Percentiles rank a stretch among this genome's conserved stretches.
These are phyloP conservation scores for Pseudogymnoascus pannorum DNA, from an alignment of 2,329 filamentous ascomycete genomes.

Conservation along the genomic window DNA sequence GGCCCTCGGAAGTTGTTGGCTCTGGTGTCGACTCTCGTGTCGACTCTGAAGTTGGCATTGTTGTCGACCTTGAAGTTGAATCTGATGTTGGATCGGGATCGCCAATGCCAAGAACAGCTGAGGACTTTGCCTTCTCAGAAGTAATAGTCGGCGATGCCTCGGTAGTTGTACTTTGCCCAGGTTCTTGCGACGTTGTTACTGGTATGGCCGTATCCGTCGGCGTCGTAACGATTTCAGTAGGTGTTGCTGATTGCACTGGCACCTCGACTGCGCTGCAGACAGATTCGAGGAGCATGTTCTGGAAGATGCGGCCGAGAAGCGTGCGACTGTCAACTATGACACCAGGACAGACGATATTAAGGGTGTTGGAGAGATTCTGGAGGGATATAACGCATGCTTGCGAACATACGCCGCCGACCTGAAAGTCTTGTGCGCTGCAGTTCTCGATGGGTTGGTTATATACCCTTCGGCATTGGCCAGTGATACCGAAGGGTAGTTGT, in stretches of 20 bases:
- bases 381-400: constrained; percentile 1
- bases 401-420: constrained; percentile 1
- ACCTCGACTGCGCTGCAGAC: neutral
- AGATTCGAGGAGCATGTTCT: neutral
- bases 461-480: constrained; percentile 1
- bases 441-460: constrained; percentile 2
- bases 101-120: neutral
- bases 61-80: neutral
- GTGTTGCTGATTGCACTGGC: neutral
- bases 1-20: neutral
- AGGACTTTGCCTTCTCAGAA: neutral
- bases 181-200: neutral
- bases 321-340: constrained; percentile 5
- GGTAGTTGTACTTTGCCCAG: neutral
- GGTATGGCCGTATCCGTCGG: neutral
- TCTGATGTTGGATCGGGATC: neutral
- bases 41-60: neutral
- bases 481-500: neutral
- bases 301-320: constrained; percentile 7
- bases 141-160: neutral
- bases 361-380: neutral
- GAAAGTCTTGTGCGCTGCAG: constrained; percentile 8
- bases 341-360: constrained; percentile 6
- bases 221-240: neutral
- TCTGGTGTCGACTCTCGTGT: neutral